These are phyloP conservation scores for Carnegiea gigantea DNA, from an alignment of 179 eudicot genomes.

Conservation along the genomic window DNA sequence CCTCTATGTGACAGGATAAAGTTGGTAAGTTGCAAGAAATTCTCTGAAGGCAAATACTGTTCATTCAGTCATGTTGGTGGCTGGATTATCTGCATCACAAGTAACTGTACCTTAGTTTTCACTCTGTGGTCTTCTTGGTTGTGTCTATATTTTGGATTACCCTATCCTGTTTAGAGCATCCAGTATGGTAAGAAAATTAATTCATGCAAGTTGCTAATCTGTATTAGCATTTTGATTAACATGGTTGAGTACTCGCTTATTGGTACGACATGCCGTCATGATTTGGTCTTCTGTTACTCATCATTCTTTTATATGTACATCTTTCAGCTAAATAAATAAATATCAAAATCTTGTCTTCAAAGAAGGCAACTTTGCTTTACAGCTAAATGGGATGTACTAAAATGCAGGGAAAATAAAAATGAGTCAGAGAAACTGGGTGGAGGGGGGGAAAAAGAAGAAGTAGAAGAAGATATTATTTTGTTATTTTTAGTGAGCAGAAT, in stretches of 20 bases:
- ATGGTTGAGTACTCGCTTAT: not conserved
- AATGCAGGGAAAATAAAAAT: not conserved
- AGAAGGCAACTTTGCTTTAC: not conserved
- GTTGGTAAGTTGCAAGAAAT: constrained; percentile 71
- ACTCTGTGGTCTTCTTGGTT: not conserved
- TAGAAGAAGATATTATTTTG: not conserved
- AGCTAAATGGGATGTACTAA: not conserved
- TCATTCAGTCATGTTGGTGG: constrained; percentile 28
- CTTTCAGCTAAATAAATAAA: not conserved
- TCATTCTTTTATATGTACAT: not conserved
- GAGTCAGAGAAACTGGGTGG: not conserved
- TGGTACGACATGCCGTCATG: not conserved
- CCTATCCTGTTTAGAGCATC: not conserved
- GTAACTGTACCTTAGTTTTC: constrained; percentile 28
- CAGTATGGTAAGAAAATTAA: not conserved
- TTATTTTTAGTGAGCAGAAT: not conserved
- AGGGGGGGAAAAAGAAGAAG: not conserved
- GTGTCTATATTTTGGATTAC: not conserved
- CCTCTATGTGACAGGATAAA: constrained; percentile 71
- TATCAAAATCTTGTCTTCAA: not conserved
- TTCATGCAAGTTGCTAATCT: constrained; percentile 9
- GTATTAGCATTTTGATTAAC: not conserved
- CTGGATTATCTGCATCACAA: constrained; percentile 30
- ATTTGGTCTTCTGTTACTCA: constrained; percentile 5
- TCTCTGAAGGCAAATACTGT: constrained; percentile 16